Percentiles rank a stretch among this genome's conserved stretches.
Conservation (phyloP, 345 rosid genomes). For the Acer negundo region DNA sequence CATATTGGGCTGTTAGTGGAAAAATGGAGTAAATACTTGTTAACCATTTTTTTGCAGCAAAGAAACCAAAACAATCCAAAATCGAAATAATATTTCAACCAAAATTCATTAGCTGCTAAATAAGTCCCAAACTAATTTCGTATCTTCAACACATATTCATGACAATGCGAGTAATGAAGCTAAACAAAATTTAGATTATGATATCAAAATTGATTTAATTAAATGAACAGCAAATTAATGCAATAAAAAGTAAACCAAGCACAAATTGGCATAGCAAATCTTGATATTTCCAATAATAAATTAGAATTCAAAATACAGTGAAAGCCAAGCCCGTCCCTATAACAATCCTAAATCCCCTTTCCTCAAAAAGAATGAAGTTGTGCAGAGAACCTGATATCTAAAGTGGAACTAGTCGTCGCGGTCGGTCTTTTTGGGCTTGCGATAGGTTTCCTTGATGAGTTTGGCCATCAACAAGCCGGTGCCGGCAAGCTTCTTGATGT, state of each 20-base stretch:
- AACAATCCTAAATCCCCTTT: neutral
- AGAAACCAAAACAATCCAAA: neutral
- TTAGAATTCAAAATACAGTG: neutral
- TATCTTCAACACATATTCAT: too few species aligned
- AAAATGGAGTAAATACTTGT: neutral
- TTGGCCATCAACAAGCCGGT: slow-evolving; percentile 49
- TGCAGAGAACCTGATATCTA: neutral
- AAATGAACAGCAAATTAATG: neutral
- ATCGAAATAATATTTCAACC: too few species aligned
- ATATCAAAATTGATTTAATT: neutral
- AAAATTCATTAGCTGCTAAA: too few species aligned
- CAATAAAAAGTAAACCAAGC: neutral
- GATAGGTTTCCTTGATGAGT: slow-evolving; percentile 61
- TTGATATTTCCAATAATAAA: neutral
- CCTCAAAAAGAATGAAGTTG: neutral
- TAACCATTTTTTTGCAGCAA: neutral
- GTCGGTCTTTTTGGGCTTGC: slow-evolving; percentile 60
- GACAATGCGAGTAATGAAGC: too few species aligned
- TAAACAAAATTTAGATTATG: neutral
- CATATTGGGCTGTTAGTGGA: neutral
- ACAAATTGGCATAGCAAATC: neutral
- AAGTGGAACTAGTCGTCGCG: slow-evolving; percentile 24
- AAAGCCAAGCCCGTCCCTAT: neutral
- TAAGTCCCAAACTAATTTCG: too few species aligned
- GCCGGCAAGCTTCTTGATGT: slow-evolving; percentile 47